These are phyloP conservation scores for Xylaria intraflava DNA, from an alignment of 495 filamentous ascomycete species.

Conservation along the genomic window DNA sequence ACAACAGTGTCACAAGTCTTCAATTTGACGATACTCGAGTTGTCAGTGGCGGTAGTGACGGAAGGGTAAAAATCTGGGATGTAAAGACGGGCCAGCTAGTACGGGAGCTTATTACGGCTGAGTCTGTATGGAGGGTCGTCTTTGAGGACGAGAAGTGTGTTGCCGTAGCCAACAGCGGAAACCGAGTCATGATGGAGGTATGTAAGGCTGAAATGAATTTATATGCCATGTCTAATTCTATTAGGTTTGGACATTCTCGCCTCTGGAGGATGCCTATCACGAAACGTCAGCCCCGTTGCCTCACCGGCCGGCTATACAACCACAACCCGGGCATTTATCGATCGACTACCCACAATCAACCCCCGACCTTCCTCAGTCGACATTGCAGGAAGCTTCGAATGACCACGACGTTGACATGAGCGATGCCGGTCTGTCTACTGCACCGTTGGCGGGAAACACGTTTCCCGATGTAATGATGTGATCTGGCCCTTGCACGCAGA, in stretches of 20 bases:
- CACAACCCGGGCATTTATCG: constrained; percentile 35
- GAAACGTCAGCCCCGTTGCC: constrained; percentile 33
- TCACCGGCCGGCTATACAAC: constrained; percentile 30
- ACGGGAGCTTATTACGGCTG: constrained; percentile 79
- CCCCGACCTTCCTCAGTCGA: constrained; percentile 8
- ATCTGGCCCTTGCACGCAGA: background rate
- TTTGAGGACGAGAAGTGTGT: constrained; percentile 98
- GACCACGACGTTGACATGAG: constrained; percentile 40
- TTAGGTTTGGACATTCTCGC: constrained; percentile 88
- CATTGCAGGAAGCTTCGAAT: constrained; percentile 17
- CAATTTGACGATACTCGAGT: constrained; percentile 94
- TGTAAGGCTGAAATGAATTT: constrained; percentile 17
- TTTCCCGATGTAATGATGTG: constrained; percentile 43
- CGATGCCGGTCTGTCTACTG: constrained; percentile 42
- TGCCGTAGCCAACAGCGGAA: constrained; percentile 78
- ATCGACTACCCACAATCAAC: constrained; percentile 26
- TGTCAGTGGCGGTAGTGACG: constrained; percentile 92
- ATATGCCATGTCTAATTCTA: constrained; percentile 8
- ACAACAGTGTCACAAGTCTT: constrained; percentile 94
- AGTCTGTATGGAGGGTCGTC: constrained; percentile 94
- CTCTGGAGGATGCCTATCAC: constrained; percentile 61
- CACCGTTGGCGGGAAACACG: constrained; percentile 30
- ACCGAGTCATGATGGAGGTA: constrained; percentile 95
- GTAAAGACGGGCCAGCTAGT: constrained; percentile 83
- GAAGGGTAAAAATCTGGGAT: constrained; percentile 96